These are phyloP conservation scores for Melaleuca alternifolia DNA, from an alignment of 345 rosid genomes.

Conservation along the genomic window DNA sequence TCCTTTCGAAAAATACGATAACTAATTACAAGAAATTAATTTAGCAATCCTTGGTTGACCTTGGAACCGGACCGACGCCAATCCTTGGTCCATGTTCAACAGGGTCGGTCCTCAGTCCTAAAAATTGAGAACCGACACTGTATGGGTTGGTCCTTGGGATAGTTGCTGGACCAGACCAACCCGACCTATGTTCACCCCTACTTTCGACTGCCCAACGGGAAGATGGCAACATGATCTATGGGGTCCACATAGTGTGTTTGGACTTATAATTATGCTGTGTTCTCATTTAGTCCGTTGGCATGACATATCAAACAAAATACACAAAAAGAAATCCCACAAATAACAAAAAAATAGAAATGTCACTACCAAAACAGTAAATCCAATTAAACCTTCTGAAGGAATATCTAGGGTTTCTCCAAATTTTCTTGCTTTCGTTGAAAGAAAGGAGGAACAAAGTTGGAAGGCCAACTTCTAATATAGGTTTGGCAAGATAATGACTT, in stretches of 20 bases:
- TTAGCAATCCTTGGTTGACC: no score
- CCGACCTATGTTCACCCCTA: no score
- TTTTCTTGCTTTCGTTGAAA: background rate
- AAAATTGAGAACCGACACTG: no score
- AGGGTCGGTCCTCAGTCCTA: no score
- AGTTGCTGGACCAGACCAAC: no score
- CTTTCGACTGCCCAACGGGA: background rate
- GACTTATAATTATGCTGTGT: background rate
- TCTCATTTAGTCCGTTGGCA: background rate
- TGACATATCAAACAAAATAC: background rate
- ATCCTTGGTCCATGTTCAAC: no score
- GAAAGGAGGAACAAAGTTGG: background rate
- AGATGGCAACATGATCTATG: background rate
- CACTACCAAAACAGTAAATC: background rate
- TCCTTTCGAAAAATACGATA: no score
- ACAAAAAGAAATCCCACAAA: background rate
- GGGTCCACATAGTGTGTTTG: background rate
- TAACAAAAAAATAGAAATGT: background rate
- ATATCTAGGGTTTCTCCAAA: background rate
- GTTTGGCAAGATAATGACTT: background rate
- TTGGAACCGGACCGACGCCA: no score
- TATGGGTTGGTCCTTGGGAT: no score
- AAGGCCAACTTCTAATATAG: background rate
- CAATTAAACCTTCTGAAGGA: background rate
- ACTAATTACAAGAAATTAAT: no score